Percentiles rank a stretch among this genome's conserved stretches.
Evolutionary conservation across 148 eudicot genomes (phyloP).

Genomic region (Fallopia convolvulus): DNA sequence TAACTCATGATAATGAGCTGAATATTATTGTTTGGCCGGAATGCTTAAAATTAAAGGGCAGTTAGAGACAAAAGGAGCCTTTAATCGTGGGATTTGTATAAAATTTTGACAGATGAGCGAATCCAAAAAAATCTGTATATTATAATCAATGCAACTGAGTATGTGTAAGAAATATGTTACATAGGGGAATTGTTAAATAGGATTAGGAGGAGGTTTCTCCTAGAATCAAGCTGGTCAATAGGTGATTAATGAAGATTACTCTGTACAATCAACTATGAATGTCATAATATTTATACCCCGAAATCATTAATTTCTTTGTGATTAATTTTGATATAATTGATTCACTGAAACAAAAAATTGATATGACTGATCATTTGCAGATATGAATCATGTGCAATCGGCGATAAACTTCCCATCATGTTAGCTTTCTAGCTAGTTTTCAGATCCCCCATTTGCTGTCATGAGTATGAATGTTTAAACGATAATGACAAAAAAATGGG

Average conservation of each 20-base stretch:
- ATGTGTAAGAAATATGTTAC: background rate
- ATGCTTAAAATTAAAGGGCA: background rate
- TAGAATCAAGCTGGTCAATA: background rate
- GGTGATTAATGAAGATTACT: background rate
- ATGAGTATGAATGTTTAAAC: background rate
- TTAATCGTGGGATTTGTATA: background rate
- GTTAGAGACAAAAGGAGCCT: background rate
- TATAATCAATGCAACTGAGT: background rate
- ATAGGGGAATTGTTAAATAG: background rate
- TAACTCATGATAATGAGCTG: background rate
- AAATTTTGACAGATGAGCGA: background rate
- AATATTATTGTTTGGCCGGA: background rate
- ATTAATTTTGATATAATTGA: background rate
- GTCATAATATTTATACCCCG: background rate
- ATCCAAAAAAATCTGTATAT: background rate
- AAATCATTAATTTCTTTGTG: background rate
- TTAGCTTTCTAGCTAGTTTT: background rate
- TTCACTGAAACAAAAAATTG: background rate
- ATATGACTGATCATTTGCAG: background rate
- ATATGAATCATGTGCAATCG: conserved; percentile 4
- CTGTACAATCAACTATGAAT: background rate
- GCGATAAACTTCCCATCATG: background rate
- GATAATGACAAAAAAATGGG: background rate
- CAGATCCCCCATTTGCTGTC: background rate
- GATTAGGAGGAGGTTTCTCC: background rate